Evolutionary conservation across 1,284 basidiomycete species (phyloP).

Genomic region (Trametes polyzona): DNA sequence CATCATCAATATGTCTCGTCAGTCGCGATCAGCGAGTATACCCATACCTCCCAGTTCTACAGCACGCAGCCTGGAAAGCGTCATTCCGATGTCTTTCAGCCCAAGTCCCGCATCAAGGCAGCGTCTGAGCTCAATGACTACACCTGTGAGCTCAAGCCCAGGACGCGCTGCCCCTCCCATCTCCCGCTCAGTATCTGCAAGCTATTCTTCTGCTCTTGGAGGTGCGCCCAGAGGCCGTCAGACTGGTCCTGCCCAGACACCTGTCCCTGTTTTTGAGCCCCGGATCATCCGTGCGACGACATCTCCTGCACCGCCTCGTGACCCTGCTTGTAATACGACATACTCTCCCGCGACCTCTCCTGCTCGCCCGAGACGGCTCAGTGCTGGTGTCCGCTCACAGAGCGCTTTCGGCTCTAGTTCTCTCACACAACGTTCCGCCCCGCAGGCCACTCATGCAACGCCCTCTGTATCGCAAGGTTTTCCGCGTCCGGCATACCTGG

Average conservation of each 20-base stretch:
- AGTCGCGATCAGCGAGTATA: slow-evolving; percentile 64
- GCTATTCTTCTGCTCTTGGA: slow-evolving; percentile 17
- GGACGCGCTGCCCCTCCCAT: slow-evolving; percentile 9
- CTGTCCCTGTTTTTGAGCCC: slow-evolving; percentile 54
- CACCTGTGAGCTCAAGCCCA: slow-evolving; percentile 14
- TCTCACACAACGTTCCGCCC: slow-evolving; percentile 10
- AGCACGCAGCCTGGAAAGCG: slow-evolving; percentile 61
- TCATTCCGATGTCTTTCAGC: slow-evolving; percentile 61
- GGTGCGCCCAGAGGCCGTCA: slow-evolving; percentile 16
- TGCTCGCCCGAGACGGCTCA: slow-evolving; percentile 46
- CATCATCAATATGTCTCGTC: slow-evolving; percentile 31
- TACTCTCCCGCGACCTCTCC: slow-evolving; percentile 43
- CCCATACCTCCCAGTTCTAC: slow-evolving; percentile 58
- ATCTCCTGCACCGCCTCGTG: slow-evolving; percentile 26
- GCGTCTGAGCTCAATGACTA: slow-evolving; percentile 13
- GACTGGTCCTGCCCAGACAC: slow-evolving; percentile 9
- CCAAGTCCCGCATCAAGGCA: slow-evolving; percentile 34
- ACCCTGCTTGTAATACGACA: slow-evolving; percentile 24
- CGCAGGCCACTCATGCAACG: slow-evolving; percentile 3
- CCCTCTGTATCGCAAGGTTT: slow-evolving; percentile 45
- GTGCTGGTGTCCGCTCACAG: slow-evolving; percentile 22
- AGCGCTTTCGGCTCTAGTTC: slow-evolving; percentile 8
- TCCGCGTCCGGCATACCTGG: slow-evolving; percentile 71
- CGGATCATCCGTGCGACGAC: slow-evolving; percentile 61
- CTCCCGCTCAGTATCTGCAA: slow-evolving; percentile 24